Percentiles rank a stretch among this genome's conserved stretches.
phyloP scores from a whole-genome alignment of 768 basidiomycete species.

The Leucosporidium yakuticum region DNA sequence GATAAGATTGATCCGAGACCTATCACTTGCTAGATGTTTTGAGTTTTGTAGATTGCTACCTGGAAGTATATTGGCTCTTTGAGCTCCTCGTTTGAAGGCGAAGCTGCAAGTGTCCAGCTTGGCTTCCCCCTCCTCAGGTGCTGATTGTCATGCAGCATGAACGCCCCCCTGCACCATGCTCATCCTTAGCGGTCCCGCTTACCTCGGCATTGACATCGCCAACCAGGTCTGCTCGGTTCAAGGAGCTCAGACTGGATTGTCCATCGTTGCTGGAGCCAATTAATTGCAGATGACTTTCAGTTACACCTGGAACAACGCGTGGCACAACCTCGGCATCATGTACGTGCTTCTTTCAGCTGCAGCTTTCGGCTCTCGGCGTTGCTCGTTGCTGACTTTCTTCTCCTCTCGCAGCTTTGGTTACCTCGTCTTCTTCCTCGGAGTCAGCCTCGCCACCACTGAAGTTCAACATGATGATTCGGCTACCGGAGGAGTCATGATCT shows the following conservation, averaged over 20 bases:
- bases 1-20: neutral
- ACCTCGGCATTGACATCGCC: constrained; percentile 18
- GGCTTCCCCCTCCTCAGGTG: constrained; percentile 14
- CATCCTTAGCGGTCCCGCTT: constrained; percentile 12
- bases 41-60: neutral
- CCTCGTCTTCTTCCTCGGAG: constrained; percentile 39
- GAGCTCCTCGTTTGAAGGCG: constrained; percentile 31
- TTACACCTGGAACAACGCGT: constrained; percentile 15
- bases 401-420: constrained; percentile 35
- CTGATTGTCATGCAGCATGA: too few relatives aligned
- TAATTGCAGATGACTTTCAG: constrained; percentile 33
- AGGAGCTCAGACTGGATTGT: constrained; percentile 30
- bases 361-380: neutral
- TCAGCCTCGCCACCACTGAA: constrained; percentile 41
- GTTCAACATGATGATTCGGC: constrained; percentile 35
- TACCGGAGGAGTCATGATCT: constrained; percentile 33
- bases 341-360: too few relatives aligned
- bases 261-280: constrained; percentile 28
- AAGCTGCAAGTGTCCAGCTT: constrained; percentile 29
- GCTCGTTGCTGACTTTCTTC: neutral
- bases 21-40: too few relatives aligned
- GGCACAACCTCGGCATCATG: neutral
- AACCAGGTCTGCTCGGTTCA: constrained; percentile 38
- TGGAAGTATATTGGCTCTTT: constrained; percentile 6
- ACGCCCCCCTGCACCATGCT: constrained; percentile 31